Percentiles rank a stretch among this genome's conserved stretches.
Evolutionary conservation across 2,329 filamentous ascomycete species (phyloP).

Genomic region (Ophiostoma tasmaniense): DNA sequence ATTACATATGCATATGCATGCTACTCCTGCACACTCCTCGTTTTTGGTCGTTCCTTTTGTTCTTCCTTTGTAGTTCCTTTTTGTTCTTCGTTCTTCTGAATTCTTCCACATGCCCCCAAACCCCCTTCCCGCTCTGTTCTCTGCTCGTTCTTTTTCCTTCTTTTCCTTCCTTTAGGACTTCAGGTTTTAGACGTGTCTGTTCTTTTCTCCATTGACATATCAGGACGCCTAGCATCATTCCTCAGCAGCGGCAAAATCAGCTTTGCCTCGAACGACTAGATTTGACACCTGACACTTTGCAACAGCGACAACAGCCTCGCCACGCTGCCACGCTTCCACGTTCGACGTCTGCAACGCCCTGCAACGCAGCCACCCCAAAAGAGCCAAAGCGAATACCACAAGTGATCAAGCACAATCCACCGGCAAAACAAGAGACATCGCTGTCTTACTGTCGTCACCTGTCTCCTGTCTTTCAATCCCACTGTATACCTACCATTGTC

Average conservation of each 20-base stretch:
- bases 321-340: not conserved
- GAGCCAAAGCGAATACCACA: not conserved
- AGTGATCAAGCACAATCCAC: not conserved
- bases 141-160: not conserved
- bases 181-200: not conserved
- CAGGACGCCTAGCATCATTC: not conserved
- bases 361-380: not conserved
- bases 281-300: not conserved
- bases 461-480: constrained; percentile 3
- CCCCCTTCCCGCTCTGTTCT: constrained; percentile 5
- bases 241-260: not conserved
- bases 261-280: not conserved
- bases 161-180: not conserved
- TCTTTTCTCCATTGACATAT: not conserved
- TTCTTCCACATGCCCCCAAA: constrained; percentile 6
- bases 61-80: constrained; percentile 5
- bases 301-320: not conserved
- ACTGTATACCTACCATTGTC: not conserved
- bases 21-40: not conserved
- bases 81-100: constrained; percentile 5
- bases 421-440: not conserved
- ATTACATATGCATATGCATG: constrained; percentile 3
- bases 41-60: constrained; percentile 5
- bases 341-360: not conserved
- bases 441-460: constrained; percentile 12